These are phyloP conservation scores for Imleria badia DNA, from an alignment of 768 basidiomycete genomes.

Conservation along the genomic window DNA sequence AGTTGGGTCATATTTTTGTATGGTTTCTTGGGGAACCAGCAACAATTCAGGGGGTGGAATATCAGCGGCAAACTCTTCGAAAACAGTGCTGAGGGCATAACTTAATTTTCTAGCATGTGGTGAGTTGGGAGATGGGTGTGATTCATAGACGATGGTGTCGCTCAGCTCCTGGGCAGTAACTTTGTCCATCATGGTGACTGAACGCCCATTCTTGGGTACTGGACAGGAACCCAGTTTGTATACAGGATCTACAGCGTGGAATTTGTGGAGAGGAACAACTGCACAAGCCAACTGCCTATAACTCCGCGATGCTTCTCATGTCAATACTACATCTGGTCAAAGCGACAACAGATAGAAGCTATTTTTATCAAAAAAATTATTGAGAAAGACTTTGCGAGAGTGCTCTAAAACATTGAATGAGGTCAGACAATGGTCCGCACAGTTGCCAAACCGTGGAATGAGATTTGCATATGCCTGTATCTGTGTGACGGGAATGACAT, in stretches of 20 bases:
- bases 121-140: background rate
- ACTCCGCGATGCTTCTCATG: too few species aligned
- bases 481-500: background rate
- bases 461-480: background rate
- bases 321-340: too few species aligned
- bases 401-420: background rate
- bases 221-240: too few species aligned
- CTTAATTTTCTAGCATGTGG: background rate
- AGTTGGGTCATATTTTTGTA: background rate
- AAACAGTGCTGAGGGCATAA: background rate
- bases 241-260: too few species aligned
- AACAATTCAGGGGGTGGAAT: background rate
- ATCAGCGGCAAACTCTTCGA: background rate
- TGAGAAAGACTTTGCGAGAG: too few species aligned
- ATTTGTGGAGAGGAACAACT: too few species aligned
- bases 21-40: background rate
- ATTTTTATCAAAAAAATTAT: background rate
- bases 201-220: background rate
- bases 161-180: background rate
- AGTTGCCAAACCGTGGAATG: background rate
- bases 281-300: too few species aligned
- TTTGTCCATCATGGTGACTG: background rate
- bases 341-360: background rate
- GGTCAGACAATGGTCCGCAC: background rate
- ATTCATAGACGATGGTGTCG: background rate